These are phyloP conservation scores for Pachysolen tannophilus DNA, from an alignment of 805 yeast species.

Conservation along the genomic window DNA sequence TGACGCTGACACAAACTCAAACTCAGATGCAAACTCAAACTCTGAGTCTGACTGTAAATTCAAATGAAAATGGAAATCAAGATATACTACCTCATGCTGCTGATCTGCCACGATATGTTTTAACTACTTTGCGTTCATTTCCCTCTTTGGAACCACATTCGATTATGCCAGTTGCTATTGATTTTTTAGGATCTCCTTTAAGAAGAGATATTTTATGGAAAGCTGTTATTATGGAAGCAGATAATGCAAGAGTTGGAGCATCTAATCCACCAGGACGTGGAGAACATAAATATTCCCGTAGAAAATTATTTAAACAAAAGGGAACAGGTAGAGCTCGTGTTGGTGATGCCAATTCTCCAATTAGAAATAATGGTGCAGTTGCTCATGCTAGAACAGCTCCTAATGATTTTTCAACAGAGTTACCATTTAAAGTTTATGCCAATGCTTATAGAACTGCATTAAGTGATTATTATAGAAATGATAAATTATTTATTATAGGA, in stretches of 20 bases:
- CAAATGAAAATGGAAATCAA: too few species aligned
- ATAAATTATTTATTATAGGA: slow-evolving; percentile 69
- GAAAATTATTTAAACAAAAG: slow-evolving; percentile 81
- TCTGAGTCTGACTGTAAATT: too few species aligned
- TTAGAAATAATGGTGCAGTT: slow-evolving; percentile 79
- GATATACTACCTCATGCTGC: slow-evolving; percentile 1
- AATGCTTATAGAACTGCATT: slow-evolving; percentile 77
- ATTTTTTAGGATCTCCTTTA: slow-evolving; percentile 63
- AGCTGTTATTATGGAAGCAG: slow-evolving; percentile 90
- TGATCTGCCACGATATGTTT: slow-evolving; percentile 59
- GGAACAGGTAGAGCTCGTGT: slow-evolving; percentile 93
- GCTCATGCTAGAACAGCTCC: slow-evolving; percentile 91
- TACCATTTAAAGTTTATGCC: slow-evolving; percentile 67
- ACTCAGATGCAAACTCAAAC: too few species aligned
- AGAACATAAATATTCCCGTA: slow-evolving; percentile 77
- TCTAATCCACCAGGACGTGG: slow-evolving; percentile 81
- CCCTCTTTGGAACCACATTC: slow-evolving; percentile 86
- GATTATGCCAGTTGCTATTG: slow-evolving; percentile 67
- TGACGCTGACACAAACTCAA: too few species aligned
- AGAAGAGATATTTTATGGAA: slow-evolving; percentile 92
- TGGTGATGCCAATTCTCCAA: slow-evolving; percentile 95
- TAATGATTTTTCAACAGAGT: slow-evolving; percentile 73
- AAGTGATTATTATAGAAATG: slow-evolving; percentile 70
- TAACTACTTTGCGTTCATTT: slow-evolving; percentile 72
- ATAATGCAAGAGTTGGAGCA: slow-evolving; percentile 82